Conservation (phyloP, 208 protist species). For the Trypanosoma congolense region DNA sequence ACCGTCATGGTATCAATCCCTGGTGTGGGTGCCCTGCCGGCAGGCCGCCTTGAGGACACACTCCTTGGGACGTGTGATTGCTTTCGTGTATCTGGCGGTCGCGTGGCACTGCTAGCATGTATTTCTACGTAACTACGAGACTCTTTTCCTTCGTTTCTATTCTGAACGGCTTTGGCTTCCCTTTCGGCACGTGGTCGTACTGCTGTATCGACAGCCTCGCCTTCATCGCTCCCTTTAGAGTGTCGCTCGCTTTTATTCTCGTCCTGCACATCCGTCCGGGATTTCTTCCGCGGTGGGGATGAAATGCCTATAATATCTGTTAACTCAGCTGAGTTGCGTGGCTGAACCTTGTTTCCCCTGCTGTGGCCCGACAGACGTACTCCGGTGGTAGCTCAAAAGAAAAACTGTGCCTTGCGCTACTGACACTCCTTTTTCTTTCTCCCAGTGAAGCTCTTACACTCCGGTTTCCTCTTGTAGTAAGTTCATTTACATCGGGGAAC, state of each 20-base stretch:
- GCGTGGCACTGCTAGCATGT: slow-evolving; percentile 50
- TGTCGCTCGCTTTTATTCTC: slow-evolving; percentile 8
- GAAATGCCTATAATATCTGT: slow-evolving; percentile 19
- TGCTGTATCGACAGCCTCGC: slow-evolving; percentile 70
- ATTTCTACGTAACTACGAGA: slow-evolving; percentile 56
- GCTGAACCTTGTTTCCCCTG: slow-evolving; percentile 25
- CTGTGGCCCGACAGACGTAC: slow-evolving; percentile 38
- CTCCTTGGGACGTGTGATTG: slow-evolving; percentile 60
- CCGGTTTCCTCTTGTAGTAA: not conserved
- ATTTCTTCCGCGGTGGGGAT: slow-evolving; percentile 14
- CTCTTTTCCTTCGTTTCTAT: not conserved
- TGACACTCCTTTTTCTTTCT: not conserved
- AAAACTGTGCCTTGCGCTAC: slow-evolving; percentile 24
- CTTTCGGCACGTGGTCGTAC: slow-evolving; percentile 59
- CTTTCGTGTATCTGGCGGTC: slow-evolving; percentile 44
- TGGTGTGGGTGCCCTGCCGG: not conserved
- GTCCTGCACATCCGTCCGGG: slow-evolving; percentile 9
- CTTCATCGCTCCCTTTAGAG: slow-evolving; percentile 41
- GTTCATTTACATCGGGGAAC: slow-evolving; percentile 42
- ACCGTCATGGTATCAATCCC: slow-evolving; percentile 1
- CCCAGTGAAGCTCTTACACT: not conserved
- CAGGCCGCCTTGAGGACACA: slow-evolving; percentile 29
- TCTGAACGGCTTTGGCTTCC: slow-evolving; percentile 17
- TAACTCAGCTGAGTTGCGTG: slow-evolving; percentile 47
- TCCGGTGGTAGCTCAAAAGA: slow-evolving; percentile 59